Conservation (phyloP, 768 basidiomycete species). For the Pisolithus tinctorius region DNA sequence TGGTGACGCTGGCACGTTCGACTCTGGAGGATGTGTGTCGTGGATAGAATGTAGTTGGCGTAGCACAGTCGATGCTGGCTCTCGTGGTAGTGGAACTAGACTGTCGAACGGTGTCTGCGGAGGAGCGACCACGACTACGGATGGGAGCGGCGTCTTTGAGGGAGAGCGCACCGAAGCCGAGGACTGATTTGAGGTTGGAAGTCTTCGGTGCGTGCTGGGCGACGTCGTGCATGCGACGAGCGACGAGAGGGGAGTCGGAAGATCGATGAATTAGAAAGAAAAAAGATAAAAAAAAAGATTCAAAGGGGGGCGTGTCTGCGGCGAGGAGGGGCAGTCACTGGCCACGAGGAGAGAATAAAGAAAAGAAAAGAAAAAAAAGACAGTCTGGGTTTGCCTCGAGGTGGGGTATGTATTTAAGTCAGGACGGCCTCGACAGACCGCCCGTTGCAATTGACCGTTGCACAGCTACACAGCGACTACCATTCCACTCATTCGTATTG, state of each 20-base stretch:
- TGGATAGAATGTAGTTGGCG: constrained; percentile 28
- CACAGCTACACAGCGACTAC: too few relatives aligned
- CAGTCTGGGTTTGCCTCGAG: too few relatives aligned
- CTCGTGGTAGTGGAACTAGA: constrained; percentile 27
- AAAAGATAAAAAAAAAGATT: too few relatives aligned
- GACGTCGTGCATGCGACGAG: constrained; percentile 39
- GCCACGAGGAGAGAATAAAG: too few relatives aligned
- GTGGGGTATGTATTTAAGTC: too few relatives aligned
- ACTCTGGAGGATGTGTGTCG: constrained; percentile 27
- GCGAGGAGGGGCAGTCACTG: too few relatives aligned
- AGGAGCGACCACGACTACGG: constrained; percentile 23
- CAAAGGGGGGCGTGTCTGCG: too few relatives aligned
- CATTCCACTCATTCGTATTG: too few relatives aligned
- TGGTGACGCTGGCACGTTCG: constrained; percentile 32
- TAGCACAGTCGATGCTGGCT: constrained; percentile 37
- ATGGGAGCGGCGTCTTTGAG: constrained; percentile 30
- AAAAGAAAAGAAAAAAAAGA: too few relatives aligned
- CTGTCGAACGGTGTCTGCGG: constrained; percentile 20
- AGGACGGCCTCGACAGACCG: too few relatives aligned
- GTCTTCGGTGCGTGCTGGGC: constrained; percentile 34
- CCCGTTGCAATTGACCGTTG: too few relatives aligned
- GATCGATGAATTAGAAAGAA: too few relatives aligned
- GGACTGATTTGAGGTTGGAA: constrained; percentile 39
- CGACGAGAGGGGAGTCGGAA: background rate
- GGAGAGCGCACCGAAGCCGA: constrained; percentile 35